Conservation (phyloP, 768 basidiomycete genomes). For the Termitomyces sp. region DNA sequence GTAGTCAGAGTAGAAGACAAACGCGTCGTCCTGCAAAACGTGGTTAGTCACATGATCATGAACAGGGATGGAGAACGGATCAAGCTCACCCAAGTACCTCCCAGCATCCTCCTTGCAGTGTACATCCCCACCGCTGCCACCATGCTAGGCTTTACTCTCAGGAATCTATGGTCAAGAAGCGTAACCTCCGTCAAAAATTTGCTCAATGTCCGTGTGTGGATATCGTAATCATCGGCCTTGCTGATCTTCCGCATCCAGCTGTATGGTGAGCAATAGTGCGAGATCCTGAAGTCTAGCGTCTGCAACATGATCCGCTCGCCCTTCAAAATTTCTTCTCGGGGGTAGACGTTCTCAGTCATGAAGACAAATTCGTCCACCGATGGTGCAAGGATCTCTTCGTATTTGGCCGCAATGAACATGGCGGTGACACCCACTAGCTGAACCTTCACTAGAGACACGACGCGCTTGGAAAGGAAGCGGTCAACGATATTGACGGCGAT, state of each 20-base stretch:
- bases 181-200: slow-evolving; percentile 98
- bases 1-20: slow-evolving; percentile 90
- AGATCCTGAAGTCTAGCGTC: slow-evolving; percentile 92
- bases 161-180: slow-evolving; percentile 86
- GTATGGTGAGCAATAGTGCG: slow-evolving; percentile 98
- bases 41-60: slow-evolving; percentile 39
- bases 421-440: slow-evolving; percentile 98
- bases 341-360: slow-evolving; percentile 96
- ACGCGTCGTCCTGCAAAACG: slow-evolving; percentile 70
- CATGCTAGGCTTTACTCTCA: slow-evolving; percentile 90
- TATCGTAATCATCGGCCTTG: slow-evolving; percentile 98
- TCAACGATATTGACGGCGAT: slow-evolving; percentile 97
- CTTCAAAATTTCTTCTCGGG: slow-evolving; percentile 94
- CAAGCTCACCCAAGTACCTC: slow-evolving; percentile 89
- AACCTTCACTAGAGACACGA: slow-evolving; percentile 85
- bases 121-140: slow-evolving; percentile 98
- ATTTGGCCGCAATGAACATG: slow-evolving; percentile 98
- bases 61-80: slow-evolving; percentile 8
- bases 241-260: slow-evolving; percentile 98
- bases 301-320: slow-evolving; percentile 96
- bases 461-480: slow-evolving; percentile 84
- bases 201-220: slow-evolving; percentile 94
- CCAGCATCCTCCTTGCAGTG: slow-evolving; percentile 89
- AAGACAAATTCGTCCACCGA: slow-evolving; percentile 97
- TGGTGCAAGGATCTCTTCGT: slow-evolving; percentile 98